phyloP scores from a whole-genome alignment of 352 stramenopile species.

The Globisporangium sylvaticum region DNA sequence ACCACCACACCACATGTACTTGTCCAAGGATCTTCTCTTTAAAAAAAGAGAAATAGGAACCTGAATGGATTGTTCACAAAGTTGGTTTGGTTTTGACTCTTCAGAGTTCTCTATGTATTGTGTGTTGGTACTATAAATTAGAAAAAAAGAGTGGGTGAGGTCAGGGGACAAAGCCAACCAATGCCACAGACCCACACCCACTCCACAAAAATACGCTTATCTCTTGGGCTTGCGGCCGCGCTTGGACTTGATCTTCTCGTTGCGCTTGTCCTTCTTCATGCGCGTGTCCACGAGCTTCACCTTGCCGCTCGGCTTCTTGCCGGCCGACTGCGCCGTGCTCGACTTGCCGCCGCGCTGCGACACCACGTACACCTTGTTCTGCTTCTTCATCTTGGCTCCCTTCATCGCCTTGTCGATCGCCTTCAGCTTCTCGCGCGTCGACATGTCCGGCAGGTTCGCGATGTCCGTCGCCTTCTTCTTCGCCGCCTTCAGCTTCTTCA shows the following conservation, averaged over 20 bases:
- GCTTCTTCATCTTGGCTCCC: slow-evolving; percentile 82
- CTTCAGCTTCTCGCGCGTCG: slow-evolving; percentile 97
- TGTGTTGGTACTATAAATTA: slow-evolving; percentile 14
- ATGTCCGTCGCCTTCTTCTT: slow-evolving; percentile 98
- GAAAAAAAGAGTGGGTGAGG: slow-evolving; percentile 18
- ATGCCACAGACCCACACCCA: no score
- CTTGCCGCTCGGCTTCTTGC: slow-evolving; percentile 83
- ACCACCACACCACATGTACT: no score
- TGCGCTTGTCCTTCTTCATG: slow-evolving; percentile 97
- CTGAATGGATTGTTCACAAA: no score
- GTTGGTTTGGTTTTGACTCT: background rate
- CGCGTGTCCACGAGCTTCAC: slow-evolving; percentile 98
- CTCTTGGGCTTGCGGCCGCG: slow-evolving; percentile 86
- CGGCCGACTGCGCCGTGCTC: slow-evolving; percentile 45
- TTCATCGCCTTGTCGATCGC: slow-evolving; percentile 97
- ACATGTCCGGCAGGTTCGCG: slow-evolving; percentile 95
- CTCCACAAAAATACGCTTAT: slow-evolving; percentile 26
- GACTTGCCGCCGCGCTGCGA: slow-evolving; percentile 63
- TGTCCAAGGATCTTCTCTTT: no score
- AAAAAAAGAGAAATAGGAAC: no score
- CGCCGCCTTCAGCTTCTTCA: slow-evolving; percentile 94
- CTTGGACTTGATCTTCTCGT: slow-evolving; percentile 77
- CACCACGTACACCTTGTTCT: slow-evolving; percentile 97
- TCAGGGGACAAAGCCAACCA: background rate
- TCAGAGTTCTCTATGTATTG: slow-evolving; percentile 3